These are phyloP conservation scores for Rhodomyrtus psidioides DNA, from an alignment of 441 rosid genomes.

Conservation along the genomic window DNA sequence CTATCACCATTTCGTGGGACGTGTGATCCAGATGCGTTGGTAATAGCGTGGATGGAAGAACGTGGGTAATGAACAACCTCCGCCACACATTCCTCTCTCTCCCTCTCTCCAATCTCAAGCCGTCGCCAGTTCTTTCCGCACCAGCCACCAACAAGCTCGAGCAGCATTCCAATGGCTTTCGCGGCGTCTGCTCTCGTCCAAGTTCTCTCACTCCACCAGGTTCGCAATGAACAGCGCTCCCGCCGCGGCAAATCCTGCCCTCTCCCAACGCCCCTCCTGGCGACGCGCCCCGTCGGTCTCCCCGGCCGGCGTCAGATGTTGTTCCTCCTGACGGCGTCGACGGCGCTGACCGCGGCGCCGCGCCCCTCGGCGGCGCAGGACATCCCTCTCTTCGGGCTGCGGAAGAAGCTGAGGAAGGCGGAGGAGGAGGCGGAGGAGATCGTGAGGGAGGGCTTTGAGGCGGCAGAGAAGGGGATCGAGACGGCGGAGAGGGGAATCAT, in stretches of 20 bases:
- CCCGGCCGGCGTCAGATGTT: slow-evolving; percentile 43
- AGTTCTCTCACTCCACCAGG: background rate
- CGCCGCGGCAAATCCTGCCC: slow-evolving; percentile 8
- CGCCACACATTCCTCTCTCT: background rate
- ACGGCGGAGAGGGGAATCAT: slow-evolving; percentile 32
- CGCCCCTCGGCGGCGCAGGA: slow-evolving; percentile 42
- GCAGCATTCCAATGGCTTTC: background rate
- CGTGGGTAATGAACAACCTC: background rate
- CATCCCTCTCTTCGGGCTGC: slow-evolving; percentile 69
- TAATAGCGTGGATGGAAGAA: background rate
- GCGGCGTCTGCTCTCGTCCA: background rate
- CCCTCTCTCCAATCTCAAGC: background rate
- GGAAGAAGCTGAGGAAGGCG: slow-evolving; percentile 62
- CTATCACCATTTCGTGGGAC: background rate
- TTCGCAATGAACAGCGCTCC: slow-evolving; percentile 33
- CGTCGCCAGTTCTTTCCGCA: background rate
- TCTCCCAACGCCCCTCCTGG: slow-evolving; percentile 12
- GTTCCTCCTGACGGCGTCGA: slow-evolving; percentile 40
- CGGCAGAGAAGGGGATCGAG: slow-evolving; percentile 28
- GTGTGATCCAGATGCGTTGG: background rate
- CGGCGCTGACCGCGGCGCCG: slow-evolving; percentile 23
- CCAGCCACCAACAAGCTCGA: background rate
- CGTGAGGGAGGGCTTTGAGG: slow-evolving; percentile 48
- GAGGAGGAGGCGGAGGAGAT: slow-evolving; percentile 53
- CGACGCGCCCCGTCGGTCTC: slow-evolving; percentile 5